Base-by-base conservation (phyloP, 768 basidiomycete species). In the Tephrocybe sp. region DNA sequence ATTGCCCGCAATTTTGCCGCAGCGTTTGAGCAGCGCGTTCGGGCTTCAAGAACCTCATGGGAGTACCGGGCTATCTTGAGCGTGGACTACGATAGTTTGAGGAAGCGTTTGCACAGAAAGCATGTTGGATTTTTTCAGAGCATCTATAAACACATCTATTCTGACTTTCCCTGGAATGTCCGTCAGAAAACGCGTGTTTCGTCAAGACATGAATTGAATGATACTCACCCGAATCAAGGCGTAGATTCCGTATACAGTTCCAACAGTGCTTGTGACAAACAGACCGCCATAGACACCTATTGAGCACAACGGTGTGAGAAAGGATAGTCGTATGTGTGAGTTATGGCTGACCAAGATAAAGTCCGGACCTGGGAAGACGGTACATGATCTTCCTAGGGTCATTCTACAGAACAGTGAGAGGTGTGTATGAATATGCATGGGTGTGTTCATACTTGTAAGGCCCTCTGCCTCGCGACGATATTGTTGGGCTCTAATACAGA, bases 391-490 rank as follows among this genome's bases (percentile, higher is more conserved):
- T 78, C 47, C 66, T 68, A 57, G 74, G 66, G 43, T 80, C 70
- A 57, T 64, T 71, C 76, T 76, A 47, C 38, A 42, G 29, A 47
- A 46, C 36, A 44, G 42, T 18, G 42, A 29, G 27, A 29, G 27
- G 11, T 5, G 11, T 5, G 6, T 29, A 11, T 5, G 27, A 51
- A 50, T n/a, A 47, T 44, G 47, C 25, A 30, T 37, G 18, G 5
- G 43, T 37, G 23, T 7, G 39, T 45, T n/a, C 42, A 24, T 36
- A 88, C 89, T 76, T 91, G 89, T 65, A 80, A 75, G 38, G 62
- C 52, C 70, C 69, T 80, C 69, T 91, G 88, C 63, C 69, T 83
- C 69, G 84, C 79, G 34, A 80, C 65, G 53, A 88, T 75, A 47
- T 64, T 64, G 73, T 91, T 87, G 57, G 82, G 84, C 64, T 77